Evolutionary conservation across 768 basidiomycete genomes (phyloP).

Genomic region (Calocera cornea): DNA sequence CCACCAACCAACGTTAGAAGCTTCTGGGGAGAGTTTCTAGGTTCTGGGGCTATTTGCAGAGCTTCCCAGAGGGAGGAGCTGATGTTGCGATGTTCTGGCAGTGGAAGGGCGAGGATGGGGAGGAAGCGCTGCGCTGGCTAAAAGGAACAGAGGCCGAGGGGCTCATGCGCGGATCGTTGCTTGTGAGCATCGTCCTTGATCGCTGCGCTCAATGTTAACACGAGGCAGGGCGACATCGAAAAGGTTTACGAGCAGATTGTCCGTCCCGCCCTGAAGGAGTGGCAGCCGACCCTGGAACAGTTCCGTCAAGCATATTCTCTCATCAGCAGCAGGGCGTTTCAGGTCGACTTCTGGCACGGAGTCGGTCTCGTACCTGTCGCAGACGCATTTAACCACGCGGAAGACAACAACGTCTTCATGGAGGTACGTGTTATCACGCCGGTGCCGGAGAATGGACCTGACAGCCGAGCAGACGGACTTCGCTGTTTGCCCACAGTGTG

Average conservation of each 20-base stretch:
- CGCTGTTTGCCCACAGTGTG: slow-evolving; percentile 59
- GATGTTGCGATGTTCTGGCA: slow-evolving; percentile 25
- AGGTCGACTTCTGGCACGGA: slow-evolving; percentile 68
- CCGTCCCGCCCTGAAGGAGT: not conserved
- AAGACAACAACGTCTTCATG: slow-evolving; percentile 57
- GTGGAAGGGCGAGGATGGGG: slow-evolving; percentile 16
- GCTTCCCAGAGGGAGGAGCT: slow-evolving; percentile 21
- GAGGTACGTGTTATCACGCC: slow-evolving; percentile 36
- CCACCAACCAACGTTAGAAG: not conserved
- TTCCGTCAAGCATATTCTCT: slow-evolving; percentile 48
- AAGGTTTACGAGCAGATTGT: not conserved
- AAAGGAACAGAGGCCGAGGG: slow-evolving; percentile 20
- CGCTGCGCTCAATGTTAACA: not conserved
- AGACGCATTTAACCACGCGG: slow-evolving; percentile 68
- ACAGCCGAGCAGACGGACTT: slow-evolving; percentile 44
- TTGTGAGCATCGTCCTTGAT: not conserved
- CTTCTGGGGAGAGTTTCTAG: slow-evolving; percentile 18
- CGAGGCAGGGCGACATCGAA: slow-evolving; percentile 4
- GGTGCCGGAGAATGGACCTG: not conserved
- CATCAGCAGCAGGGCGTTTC: slow-evolving; percentile 70
- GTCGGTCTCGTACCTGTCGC: slow-evolving; percentile 76
- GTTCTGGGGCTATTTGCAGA: slow-evolving; percentile 26
- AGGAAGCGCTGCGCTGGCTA: slow-evolving; percentile 18
- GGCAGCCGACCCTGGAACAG: slow-evolving; percentile 12
- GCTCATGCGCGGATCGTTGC: slow-evolving; percentile 4